These are phyloP conservation scores for Pythium sp. DNA, from an alignment of 352 stramenopile genomes.

Conservation along the genomic window DNA sequence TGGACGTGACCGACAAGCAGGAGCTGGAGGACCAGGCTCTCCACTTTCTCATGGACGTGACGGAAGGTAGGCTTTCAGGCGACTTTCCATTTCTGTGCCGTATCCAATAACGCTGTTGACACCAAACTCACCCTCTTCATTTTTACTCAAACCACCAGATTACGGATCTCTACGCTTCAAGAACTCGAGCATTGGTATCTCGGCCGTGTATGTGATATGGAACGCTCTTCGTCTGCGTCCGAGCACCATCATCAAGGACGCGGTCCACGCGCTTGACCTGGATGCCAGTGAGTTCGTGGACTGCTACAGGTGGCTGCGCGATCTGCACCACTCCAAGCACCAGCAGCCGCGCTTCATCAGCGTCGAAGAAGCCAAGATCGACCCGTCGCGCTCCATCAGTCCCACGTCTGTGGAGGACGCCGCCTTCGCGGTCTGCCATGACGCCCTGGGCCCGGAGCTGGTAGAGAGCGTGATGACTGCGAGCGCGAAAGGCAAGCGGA, in stretches of 20 bases:
- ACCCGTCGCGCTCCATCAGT: conserved; percentile 35
- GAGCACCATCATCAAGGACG: conserved; percentile 29
- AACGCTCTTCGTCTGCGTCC: conserved; percentile 29
- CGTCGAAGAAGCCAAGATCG: conserved; percentile 34
- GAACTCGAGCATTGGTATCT: conserved; percentile 37
- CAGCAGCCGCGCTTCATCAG: conserved; percentile 32
- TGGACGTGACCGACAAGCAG: conserved; percentile 19
- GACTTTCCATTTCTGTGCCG: too few relatives aligned
- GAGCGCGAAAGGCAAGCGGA: conserved; percentile 1
- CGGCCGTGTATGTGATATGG: conserved; percentile 35
- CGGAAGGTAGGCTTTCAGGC: not conserved
- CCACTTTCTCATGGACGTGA: conserved; percentile 28
- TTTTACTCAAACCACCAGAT: conserved; percentile 11
- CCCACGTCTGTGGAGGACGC: conserved; percentile 36
- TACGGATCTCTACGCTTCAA: conserved; percentile 32
- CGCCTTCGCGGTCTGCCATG: not conserved
- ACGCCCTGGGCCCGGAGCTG: not conserved
- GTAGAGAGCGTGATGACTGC: not conserved
- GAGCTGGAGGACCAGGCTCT: conserved; percentile 26
- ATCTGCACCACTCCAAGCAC: conserved; percentile 22
- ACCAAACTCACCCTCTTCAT: not conserved
- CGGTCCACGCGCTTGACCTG: conserved; percentile 24
- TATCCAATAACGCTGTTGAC: not conserved
- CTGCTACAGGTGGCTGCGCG: conserved; percentile 33
- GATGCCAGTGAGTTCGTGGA: conserved; percentile 26